A percentile compares a stretch with the other conserved stretches of the same genome.
These are phyloP conservation scores for Exophiala calicioides DNA, from an alignment of 2,329 filamentous ascomycete genomes.

Conservation along the genomic window DNA sequence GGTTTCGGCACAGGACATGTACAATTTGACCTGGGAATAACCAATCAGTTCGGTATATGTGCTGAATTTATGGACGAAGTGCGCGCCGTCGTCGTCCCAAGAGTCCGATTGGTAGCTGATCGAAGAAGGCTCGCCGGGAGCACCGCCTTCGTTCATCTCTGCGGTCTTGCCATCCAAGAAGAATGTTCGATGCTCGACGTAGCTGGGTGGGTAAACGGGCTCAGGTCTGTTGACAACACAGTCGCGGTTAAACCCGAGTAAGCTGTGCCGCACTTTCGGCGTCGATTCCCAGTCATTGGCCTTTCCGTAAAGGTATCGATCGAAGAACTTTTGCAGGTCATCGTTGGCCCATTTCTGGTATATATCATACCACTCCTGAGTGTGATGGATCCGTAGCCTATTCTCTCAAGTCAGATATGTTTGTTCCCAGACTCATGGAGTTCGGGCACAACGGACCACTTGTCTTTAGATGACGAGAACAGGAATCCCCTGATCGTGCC, in stretches of 20 bases:
- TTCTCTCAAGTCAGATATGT: constrained; percentile 12
- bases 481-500: constrained; percentile 42
- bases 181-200: constrained; percentile 31
- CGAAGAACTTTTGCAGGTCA: constrained; percentile 49
- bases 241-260: constrained; percentile 34
- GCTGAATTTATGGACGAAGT: constrained; percentile 39
- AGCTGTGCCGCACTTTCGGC: constrained; percentile 41
- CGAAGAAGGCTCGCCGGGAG: constrained; percentile 7
- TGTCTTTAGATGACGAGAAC: constrained; percentile 41
- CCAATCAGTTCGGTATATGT: constrained; percentile 46
- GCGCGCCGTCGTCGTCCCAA: constrained; percentile 19
- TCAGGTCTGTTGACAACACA: constrained; percentile 34
- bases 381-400: constrained; percentile 42
- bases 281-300: constrained; percentile 51
- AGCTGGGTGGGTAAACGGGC: constrained; percentile 23
- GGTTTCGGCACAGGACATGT: constrained; percentile 45
- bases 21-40: constrained; percentile 49
- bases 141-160: constrained; percentile 8
- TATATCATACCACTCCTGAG: constrained; percentile 52
- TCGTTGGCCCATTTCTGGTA: constrained; percentile 39
- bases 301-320: constrained; percentile 46
- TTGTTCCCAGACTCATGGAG: neutral
- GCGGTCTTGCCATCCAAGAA: constrained; percentile 32
- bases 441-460: constrained; percentile 36
- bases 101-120: constrained; percentile 40